A percentile compares a stretch with the other conserved stretches of the same genome.
phyloP scores from a whole-genome alignment of 2,329 filamentous ascomycete species.

The Trichoderma hamatum region DNA sequence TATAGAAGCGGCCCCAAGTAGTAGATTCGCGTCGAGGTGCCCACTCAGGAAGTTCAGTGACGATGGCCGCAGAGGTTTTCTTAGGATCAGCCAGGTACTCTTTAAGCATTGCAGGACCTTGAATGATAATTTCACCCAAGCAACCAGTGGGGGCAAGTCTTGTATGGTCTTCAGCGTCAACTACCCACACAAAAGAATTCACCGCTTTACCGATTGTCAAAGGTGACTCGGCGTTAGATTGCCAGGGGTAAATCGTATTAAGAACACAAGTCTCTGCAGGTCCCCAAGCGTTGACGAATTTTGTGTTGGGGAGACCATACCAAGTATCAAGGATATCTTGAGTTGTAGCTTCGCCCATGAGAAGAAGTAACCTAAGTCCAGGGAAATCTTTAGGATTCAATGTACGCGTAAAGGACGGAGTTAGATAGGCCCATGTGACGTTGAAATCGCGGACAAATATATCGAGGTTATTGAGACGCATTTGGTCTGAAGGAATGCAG shows the following conservation, averaged over 20 bases:
- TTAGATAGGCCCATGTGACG: conserved; percentile 25
- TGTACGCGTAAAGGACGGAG: conserved; percentile 15
- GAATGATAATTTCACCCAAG: conserved; percentile 26
- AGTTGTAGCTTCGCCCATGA: conserved; percentile 27
- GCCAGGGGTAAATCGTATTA: conserved; percentile 13
- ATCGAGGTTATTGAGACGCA: conserved; percentile 26
- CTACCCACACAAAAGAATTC: conserved; percentile 11
- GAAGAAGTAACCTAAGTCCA: conserved; percentile 5
- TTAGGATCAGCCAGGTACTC: conserved; percentile 24
- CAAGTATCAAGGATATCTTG: conserved; percentile 25
- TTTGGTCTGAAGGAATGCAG: conserved; percentile 21
- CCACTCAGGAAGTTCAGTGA: neutral
- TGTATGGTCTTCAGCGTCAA: conserved; percentile 20
- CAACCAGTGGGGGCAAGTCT: conserved; percentile 25
- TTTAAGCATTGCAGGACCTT: conserved; percentile 18
- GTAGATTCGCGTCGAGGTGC: neutral
- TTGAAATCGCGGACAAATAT: conserved; percentile 16
- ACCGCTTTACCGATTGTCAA: conserved; percentile 18
- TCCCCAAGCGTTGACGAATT: conserved; percentile 30
- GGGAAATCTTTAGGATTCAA: conserved; percentile 15
- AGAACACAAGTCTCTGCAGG: conserved; percentile 29
- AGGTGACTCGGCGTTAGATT: conserved; percentile 15
- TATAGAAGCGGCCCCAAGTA: conserved; percentile 39
- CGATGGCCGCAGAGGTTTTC: conserved; percentile 8
- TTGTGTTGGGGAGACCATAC: conserved; percentile 16